A percentile compares a stretch with the other conserved stretches of the same genome.
Evolutionary conservation across 1,284 basidiomycete genomes (phyloP).

Genomic region (Ceratorhiza oryzae-sativae): DNA sequence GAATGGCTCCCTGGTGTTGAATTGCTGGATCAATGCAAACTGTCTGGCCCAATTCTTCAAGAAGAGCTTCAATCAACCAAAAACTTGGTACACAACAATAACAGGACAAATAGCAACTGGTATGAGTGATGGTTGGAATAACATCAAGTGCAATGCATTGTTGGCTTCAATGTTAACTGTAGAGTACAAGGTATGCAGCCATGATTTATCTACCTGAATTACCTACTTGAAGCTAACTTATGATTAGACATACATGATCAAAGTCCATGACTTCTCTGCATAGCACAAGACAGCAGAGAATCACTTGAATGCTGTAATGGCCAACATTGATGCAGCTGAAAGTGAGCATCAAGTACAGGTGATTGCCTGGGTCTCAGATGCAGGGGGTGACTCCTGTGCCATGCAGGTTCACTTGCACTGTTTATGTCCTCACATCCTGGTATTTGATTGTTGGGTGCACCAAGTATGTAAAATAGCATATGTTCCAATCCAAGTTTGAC

Average conservation of each 20-base stretch:
- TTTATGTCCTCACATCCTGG: slow-evolving; percentile 48
- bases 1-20: neutral
- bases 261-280: slow-evolving; percentile 7
- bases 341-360: slow-evolving; percentile 1
- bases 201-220: neutral
- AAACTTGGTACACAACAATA: neutral
- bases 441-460: slow-evolving; percentile 53
- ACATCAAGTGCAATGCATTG: slow-evolving; percentile 8
- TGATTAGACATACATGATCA: neutral
- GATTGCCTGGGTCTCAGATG: slow-evolving; percentile 46
- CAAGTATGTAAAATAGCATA: slow-evolving; percentile 47
- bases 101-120: slow-evolving; percentile 15
- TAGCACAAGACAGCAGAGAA: slow-evolving; percentile 6
- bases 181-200: slow-evolving; percentile 18
- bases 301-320: neutral
- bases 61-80: neutral
- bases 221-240: neutral
- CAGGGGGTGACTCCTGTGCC: slow-evolving; percentile 52
- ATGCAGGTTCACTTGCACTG: slow-evolving; percentile 45
- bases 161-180: slow-evolving; percentile 34
- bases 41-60: slow-evolving; percentile 7
- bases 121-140: slow-evolving; percentile 39
- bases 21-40: neutral
- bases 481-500: neutral
- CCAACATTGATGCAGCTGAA: neutral